phyloP scores from a whole-genome alignment of 495 filamentous ascomycete genomes.

The Talaromyces thailandensis region DNA sequence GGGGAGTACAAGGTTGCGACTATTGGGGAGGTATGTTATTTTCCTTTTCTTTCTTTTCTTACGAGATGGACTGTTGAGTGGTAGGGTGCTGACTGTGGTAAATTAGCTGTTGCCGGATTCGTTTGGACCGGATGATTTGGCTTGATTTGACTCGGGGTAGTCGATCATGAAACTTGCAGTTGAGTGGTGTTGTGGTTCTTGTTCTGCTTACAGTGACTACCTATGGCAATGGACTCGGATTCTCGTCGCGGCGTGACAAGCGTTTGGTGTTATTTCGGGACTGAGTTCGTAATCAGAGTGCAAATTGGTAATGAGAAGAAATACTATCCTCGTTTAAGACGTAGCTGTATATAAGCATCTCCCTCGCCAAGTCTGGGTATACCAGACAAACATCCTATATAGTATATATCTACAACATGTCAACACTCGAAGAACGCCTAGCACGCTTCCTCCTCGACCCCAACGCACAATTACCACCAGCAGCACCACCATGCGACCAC shows the following conservation, averaged over 20 bases:
- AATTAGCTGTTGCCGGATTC: slow-evolving; percentile 67
- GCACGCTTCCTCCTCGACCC: neutral
- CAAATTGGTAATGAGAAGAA: neutral
- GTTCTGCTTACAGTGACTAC: neutral
- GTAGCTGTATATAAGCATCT: neutral
- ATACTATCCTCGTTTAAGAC: neutral
- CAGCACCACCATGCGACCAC: neutral
- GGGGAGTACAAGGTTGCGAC: slow-evolving; percentile 60
- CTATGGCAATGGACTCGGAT: neutral
- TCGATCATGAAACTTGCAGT: neutral
- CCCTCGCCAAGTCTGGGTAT: neutral
- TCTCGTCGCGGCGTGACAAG: neutral
- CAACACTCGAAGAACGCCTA: neutral
- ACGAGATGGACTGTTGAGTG: slow-evolving; percentile 3
- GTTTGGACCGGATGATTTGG: slow-evolving; percentile 56
- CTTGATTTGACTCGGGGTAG: neutral
- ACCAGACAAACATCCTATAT: neutral
- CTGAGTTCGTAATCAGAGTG: neutral
- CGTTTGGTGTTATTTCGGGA: neutral
- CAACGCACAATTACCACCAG: neutral
- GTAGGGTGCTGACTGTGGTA: slow-evolving; percentile 12
- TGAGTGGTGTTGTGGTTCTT: neutral
- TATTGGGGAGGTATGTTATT: slow-evolving; percentile 55
- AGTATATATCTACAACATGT: neutral
- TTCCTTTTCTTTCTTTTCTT: neutral